Conservation (phyloP, 345 rosid species). For the Sonneratia caseolaris region DNA sequence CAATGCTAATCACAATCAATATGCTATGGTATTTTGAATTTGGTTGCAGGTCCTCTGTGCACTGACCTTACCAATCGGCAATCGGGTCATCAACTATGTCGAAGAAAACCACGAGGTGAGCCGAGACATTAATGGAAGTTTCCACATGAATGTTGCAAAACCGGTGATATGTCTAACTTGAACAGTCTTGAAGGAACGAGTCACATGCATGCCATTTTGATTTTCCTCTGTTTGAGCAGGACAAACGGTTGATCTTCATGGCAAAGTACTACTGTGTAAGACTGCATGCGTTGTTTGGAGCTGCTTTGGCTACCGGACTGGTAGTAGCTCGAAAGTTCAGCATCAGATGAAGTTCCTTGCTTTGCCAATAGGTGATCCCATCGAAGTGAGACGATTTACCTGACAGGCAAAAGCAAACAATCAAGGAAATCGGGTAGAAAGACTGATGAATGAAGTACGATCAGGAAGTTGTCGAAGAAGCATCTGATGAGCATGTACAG, state of each 20-base stretch:
- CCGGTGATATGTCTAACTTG: not conserved
- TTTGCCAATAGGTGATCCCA: not conserved
- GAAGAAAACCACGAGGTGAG: constrained; percentile 69
- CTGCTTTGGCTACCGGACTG: constrained; percentile 64
- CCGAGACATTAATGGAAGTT: not conserved
- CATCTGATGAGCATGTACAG: too few species aligned
- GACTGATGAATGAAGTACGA: too few species aligned
- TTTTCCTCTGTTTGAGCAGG: constrained; percentile 22
- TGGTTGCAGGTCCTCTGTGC: constrained; percentile 50
- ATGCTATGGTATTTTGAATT: not conserved
- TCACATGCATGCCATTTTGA: not conserved
- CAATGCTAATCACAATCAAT: not conserved
- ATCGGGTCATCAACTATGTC: constrained; percentile 47
- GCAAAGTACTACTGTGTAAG: constrained; percentile 90
- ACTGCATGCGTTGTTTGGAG: constrained; percentile 66
- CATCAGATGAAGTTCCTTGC: constrained; percentile 4
- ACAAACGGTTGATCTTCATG: constrained; percentile 73
- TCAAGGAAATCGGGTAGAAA: too few species aligned
- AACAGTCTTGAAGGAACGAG: not conserved
- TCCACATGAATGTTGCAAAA: not conserved
- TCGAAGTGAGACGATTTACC: too few species aligned
- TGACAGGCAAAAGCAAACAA: too few species aligned
- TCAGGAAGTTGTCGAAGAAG: too few species aligned
- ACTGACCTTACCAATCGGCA: constrained; percentile 67
- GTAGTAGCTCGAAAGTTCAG: constrained; percentile 31